Conservation (phyloP, 768 basidiomycete species). For the Leccinum obscurum region DNA sequence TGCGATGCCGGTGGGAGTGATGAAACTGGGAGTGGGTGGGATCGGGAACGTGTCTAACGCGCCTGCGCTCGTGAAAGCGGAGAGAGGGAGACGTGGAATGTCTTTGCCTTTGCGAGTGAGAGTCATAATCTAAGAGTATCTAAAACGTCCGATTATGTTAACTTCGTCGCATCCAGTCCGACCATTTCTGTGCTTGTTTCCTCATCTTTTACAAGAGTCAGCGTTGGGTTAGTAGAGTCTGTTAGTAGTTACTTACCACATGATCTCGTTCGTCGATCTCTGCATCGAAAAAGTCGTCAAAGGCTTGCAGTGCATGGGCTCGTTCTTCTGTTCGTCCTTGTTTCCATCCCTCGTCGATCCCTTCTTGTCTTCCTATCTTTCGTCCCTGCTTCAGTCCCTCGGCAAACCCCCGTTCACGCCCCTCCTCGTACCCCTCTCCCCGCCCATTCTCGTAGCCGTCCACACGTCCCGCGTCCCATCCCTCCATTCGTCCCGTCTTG, state of each 20-base stretch:
- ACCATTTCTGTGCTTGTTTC: constrained; percentile 28
- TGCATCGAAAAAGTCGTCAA: constrained; percentile 54
- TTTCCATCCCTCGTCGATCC: constrained; percentile 36
- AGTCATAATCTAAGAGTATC: neutral
- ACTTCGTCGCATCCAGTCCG: constrained; percentile 27
- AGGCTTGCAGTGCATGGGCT: constrained; percentile 52
- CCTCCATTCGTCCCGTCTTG: constrained; percentile 44
- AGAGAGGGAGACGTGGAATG: constrained; percentile 70
- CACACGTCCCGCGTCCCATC: constrained; percentile 45
- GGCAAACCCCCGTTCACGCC: constrained; percentile 40
- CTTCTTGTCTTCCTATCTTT: constrained; percentile 31
- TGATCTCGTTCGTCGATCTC: constrained; percentile 37
- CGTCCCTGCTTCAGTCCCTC: constrained; percentile 37
- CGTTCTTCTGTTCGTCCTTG: constrained; percentile 51
- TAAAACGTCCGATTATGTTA: constrained; percentile 1
- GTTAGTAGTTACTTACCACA: constrained; percentile 21
- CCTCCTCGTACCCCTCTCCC: constrained; percentile 42
- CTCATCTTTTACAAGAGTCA: constrained; percentile 16
- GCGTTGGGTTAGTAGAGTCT: too few species aligned
- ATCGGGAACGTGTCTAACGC: constrained; percentile 67
- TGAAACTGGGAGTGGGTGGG: constrained; percentile 64
- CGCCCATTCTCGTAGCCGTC: constrained; percentile 49
- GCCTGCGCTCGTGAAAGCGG: constrained; percentile 71
- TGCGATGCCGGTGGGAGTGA: constrained; percentile 62
- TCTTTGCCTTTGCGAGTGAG: constrained; percentile 56